A percentile compares a stretch with the other conserved stretches of the same genome.
Evolutionary conservation across 2,329 filamentous ascomycete species (phyloP).

Genomic region (Lasiodiplodia sp.): DNA sequence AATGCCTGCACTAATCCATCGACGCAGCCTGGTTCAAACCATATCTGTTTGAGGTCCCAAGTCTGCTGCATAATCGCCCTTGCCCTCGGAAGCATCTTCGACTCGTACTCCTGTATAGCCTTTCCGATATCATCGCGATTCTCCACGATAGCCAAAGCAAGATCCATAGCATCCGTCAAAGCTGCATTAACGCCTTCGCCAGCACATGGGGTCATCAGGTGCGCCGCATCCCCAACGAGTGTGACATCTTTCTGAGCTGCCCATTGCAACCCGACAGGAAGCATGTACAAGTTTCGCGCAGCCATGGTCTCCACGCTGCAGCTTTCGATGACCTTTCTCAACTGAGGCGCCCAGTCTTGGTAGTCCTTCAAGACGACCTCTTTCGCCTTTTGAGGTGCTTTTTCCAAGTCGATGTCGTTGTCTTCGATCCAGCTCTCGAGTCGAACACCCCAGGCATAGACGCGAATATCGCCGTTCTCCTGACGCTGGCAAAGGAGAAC

Average conservation of each 20-base stretch:
- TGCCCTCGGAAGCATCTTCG: too few relatives aligned
- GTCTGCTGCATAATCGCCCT: too few relatives aligned
- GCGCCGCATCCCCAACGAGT: slow-evolving; percentile 51
- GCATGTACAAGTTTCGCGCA: slow-evolving; percentile 41
- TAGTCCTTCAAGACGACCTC: slow-evolving; percentile 36
- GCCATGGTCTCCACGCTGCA: slow-evolving; percentile 39
- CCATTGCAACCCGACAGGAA: slow-evolving; percentile 50
- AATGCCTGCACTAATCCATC: too few relatives aligned
- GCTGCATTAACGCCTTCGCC: slow-evolving; percentile 44
- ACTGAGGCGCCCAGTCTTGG: slow-evolving; percentile 42
- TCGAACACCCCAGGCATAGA: slow-evolving; percentile 33
- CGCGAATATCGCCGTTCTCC: too few relatives aligned
- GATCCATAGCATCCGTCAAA: too few relatives aligned
- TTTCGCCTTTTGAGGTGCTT: slow-evolving; percentile 29
- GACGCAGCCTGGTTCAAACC: too few relatives aligned
- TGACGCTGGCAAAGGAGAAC: too few relatives aligned
- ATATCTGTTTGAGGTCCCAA: too few relatives aligned
- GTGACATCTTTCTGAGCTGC: slow-evolving; percentile 47
- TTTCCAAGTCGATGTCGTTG: not conserved
- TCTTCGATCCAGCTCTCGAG: slow-evolving; percentile 37
- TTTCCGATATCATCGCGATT: too few relatives aligned
- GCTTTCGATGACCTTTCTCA: slow-evolving; percentile 38
- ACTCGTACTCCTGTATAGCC: too few relatives aligned
- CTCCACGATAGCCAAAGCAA: too few relatives aligned
- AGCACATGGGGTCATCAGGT: slow-evolving; percentile 48